Percentiles rank a stretch among this genome's conserved stretches.
These are phyloP conservation scores for Rhynchospora pubera DNA, from an alignment of 176 grass and related monocot genomes.

Conservation along the genomic window DNA sequence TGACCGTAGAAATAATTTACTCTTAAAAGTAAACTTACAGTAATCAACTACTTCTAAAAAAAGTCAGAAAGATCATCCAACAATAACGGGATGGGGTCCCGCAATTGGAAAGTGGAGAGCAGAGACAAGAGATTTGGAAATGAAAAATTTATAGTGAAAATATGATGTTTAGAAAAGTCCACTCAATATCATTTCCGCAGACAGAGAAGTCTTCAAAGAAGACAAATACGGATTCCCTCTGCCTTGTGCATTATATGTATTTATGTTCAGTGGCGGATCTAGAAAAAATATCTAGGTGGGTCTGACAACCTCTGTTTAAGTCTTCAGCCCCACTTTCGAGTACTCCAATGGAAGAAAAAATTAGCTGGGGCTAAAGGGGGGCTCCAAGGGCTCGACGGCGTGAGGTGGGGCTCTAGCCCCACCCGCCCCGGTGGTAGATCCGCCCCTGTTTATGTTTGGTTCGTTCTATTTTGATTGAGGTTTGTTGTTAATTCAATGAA, in stretches of 20 bases:
- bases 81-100: not conserved
- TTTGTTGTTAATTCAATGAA: not conserved
- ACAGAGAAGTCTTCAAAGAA: not conserved
- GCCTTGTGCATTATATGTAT: not conserved
- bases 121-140: not conserved
- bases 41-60: not conserved
- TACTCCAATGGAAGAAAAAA: too few species aligned
- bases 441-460: not conserved
- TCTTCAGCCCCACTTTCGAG: too few species aligned
- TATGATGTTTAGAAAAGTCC: not conserved
- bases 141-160: not conserved
- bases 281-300: too few species aligned
- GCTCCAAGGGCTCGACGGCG: too few species aligned
- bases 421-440: too few species aligned
- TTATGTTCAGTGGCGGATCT: too few species aligned
- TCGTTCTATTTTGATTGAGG: not conserved
- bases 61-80: too few species aligned
- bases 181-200: not conserved
- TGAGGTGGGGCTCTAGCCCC: too few species aligned
- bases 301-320: too few species aligned
- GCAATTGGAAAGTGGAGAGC: not conserved
- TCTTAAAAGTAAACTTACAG: not conserved
- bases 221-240: not conserved
- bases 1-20: not conserved
- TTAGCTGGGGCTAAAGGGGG: too few species aligned